Conservation (phyloP, 2,329 filamentous ascomycete genomes). For the Didymellaceae sp. region DNA sequence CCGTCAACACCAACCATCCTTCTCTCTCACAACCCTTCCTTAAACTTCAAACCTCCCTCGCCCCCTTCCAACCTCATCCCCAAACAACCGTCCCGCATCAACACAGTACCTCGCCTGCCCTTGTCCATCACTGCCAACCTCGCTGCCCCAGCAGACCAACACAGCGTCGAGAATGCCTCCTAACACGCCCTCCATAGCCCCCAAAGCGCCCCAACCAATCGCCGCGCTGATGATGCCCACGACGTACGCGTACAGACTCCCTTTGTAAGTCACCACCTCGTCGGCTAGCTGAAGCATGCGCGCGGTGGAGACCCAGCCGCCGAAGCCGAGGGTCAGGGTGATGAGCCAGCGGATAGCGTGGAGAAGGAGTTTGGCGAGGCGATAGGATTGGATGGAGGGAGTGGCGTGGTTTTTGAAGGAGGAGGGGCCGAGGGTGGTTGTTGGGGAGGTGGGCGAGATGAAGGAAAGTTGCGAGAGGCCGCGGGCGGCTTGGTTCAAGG, state of each 20-base stretch:
- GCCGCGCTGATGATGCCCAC: slow-evolving; percentile 91
- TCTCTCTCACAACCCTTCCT: too few relatives aligned
- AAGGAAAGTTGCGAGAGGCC: slow-evolving; percentile 84
- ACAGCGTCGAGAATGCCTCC: slow-evolving; percentile 87
- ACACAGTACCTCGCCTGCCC: slow-evolving; percentile 82
- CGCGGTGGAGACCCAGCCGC: slow-evolving; percentile 94
- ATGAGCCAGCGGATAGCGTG: slow-evolving; percentile 92
- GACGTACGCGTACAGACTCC: slow-evolving; percentile 92
- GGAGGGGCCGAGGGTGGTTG: slow-evolving; percentile 64
- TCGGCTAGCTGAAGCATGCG: slow-evolving; percentile 71
- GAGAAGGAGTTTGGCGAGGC: slow-evolving; percentile 87
- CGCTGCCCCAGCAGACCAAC: slow-evolving; percentile 93
- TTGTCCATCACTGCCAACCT: slow-evolving; percentile 62
- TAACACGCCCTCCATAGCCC: slow-evolving; percentile 87
- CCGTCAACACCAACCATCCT: too few relatives aligned
- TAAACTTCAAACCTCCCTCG: slow-evolving; percentile 39
- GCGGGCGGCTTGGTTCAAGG: slow-evolving; percentile 76
- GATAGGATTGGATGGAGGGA: slow-evolving; percentile 77
- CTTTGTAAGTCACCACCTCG: slow-evolving; percentile 60
- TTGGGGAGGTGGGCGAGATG: slow-evolving; percentile 73
- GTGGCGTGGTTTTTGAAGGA: slow-evolving; percentile 50
- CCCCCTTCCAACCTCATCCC: slow-evolving; percentile 53
- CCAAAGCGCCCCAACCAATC: slow-evolving; percentile 92
- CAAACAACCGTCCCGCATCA: slow-evolving; percentile 88
- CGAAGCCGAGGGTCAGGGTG: slow-evolving; percentile 87